Evolutionary conservation across 495 filamentous ascomycete genomes (phyloP).

Genomic region (Neurospora hispaniola): DNA sequence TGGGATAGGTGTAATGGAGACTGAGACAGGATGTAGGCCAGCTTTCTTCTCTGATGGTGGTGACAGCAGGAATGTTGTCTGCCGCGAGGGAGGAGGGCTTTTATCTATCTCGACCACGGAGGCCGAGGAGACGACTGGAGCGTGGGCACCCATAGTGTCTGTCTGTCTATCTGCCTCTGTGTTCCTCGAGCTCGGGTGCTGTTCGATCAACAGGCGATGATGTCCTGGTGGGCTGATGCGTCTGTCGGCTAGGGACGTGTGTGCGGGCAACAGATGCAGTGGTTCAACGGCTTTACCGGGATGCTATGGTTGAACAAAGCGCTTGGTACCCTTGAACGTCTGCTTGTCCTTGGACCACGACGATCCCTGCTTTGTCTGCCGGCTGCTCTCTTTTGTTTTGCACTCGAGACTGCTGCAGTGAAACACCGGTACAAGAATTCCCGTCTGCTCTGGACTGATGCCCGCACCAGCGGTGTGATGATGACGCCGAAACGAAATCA

Average conservation of each 20-base stretch:
- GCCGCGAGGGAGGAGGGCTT: not conserved
- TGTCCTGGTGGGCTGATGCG: not conserved
- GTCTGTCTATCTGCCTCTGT: not conserved
- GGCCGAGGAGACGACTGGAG: not conserved
- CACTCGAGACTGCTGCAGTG: not conserved
- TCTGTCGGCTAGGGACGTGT: not conserved
- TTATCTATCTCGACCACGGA: not conserved
- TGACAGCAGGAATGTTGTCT: not conserved
- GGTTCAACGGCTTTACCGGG: not conserved
- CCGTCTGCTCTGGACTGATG: too few species aligned
- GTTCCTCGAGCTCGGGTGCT: not conserved
- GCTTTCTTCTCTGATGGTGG: not conserved
- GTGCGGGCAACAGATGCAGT: not conserved
- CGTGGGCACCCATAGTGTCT: not conserved
- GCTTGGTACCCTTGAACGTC: not conserved
- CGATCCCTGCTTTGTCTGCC: not conserved
- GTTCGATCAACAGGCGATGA: not conserved
- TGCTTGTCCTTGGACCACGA: not conserved
- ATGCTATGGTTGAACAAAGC: not conserved
- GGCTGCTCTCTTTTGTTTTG: not conserved
- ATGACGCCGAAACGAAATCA: not conserved
- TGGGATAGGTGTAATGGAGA: not conserved
- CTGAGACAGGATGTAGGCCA: not conserved
- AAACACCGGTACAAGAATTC: not conserved
- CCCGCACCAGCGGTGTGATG: not conserved